These are phyloP conservation scores for Chenopodium album DNA, from an alignment of 148 eudicot genomes.

Conservation along the genomic window DNA sequence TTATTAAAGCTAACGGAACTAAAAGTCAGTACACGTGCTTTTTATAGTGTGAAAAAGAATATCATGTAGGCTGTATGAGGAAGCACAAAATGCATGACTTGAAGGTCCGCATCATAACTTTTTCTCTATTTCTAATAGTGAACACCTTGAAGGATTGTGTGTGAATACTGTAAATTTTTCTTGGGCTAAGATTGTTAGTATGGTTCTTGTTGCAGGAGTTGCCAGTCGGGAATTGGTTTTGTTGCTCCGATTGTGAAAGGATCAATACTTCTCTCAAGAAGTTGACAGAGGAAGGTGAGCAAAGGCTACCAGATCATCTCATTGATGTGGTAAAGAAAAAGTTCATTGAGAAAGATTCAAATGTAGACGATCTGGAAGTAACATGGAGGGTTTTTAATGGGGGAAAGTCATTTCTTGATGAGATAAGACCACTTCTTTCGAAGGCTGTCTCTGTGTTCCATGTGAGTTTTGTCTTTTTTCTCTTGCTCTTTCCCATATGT, in stretches of 20 bases:
- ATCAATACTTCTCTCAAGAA: constrained; percentile 47
- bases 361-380: constrained; percentile 41
- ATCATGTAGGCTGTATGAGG: constrained; percentile 74
- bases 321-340: constrained; percentile 47
- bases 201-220: constrained; percentile 52
- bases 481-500: not conserved
- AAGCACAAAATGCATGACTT: constrained; percentile 55
- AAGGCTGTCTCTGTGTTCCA: constrained; percentile 78
- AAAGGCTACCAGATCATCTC: constrained; percentile 46
- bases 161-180: not conserved
- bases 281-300: constrained; percentile 50
- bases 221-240: constrained; percentile 83
- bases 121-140: not conserved
- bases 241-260: constrained; percentile 47
- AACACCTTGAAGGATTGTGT: not conserved
- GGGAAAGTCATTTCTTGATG: constrained; percentile 44
- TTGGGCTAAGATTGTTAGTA: constrained; percentile 1
- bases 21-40: constrained; percentile 1
- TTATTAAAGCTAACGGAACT: not conserved
- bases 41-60: constrained; percentile 76
- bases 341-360: constrained; percentile 35
- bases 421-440: constrained; percentile 47
- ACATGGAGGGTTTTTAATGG: constrained; percentile 84
- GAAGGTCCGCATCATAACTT: constrained; percentile 36
- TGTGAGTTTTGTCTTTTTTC: constrained; percentile 43